Conservation (phyloP, 2,329 filamentous ascomycete species). For the Venturia aucupariae region DNA sequence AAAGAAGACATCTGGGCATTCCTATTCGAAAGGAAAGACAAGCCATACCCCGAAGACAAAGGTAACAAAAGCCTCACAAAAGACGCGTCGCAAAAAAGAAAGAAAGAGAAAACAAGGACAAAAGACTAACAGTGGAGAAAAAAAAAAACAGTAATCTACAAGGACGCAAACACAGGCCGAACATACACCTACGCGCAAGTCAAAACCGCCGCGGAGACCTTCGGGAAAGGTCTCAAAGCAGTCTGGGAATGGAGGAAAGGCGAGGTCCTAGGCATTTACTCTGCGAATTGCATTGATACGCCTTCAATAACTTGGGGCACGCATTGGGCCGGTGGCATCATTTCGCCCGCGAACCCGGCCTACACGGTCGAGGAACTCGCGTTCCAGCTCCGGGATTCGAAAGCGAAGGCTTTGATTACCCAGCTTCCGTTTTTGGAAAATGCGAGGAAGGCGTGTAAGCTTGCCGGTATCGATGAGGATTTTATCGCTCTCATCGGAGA, state of each 20-base stretch:
- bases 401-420: constrained; percentile 66
- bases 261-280: constrained; percentile 74
- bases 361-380: constrained; percentile 79
- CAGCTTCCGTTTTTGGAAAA: constrained; percentile 57
- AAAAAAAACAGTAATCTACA: constrained; percentile 56
- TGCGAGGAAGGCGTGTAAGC: constrained; percentile 57
- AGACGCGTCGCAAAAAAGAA: no score
- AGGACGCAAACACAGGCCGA: constrained; percentile 61
- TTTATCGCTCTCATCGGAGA: constrained; percentile 71
- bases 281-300: constrained; percentile 79
- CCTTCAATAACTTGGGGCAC: constrained; percentile 67
- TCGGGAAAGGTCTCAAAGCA: constrained; percentile 69
- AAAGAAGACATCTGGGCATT: constrained; percentile 69
- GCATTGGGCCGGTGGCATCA: constrained; percentile 72
- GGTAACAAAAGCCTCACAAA: no score
- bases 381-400: constrained; percentile 72
- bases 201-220: constrained; percentile 57
- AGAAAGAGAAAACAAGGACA: no score
- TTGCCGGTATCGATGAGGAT: constrained; percentile 60
- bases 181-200: constrained; percentile 63
- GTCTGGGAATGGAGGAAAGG: constrained; percentile 71
- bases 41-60: constrained; percentile 61
- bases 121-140: constrained; percentile 1
- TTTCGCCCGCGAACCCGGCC: constrained; percentile 80
- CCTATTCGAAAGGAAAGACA: constrained; percentile 61